Base-by-base conservation (phyloP, 352 stramenopile species). In the Phytopythium helicoides region DNA sequence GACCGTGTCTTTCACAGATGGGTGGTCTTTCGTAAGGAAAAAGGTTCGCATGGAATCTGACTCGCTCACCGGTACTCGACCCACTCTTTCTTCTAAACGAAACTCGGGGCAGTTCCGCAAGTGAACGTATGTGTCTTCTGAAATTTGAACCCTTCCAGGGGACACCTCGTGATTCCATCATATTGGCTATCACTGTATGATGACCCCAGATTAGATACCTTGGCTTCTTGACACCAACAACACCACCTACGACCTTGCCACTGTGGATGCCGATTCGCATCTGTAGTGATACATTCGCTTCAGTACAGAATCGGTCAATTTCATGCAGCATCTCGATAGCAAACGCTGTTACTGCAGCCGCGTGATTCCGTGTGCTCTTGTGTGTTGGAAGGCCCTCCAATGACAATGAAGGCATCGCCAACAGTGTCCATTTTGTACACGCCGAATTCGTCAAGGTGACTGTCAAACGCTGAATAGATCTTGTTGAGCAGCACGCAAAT, bases 371-470 rank as follows among this genome's bases (percentile, higher is more conserved):
- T 38, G 75, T 64, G 47, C 76, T 90, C 58, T 86, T 89, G 62
- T 90, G 75, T 23, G 68, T 75, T 11, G 82, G 77, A 12, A 95
- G 39, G 0, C 79, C n/a, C 83, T 4, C 76, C 83, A 11, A 94
- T 76, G 33, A 92, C 86, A 26, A 95, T 91, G 48, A 93, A 95
- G 1, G 81, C 86, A 58, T 94, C 83, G 12, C 86, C 83, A 0
- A 95, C 80, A 0, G 85, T 95, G 57, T 92, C 85, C 73, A 95
- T 87, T 47, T 94, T 94, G 72, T 94, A 95, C 11, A 95, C 73
- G 3, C 81, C 81, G n/a, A 85, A 62, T 9, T 76, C 47, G 33
- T 93, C 85, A n/a, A 95, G 54, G 38, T 94, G 83, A 18, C 72
- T 76, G 47, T 95, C 86, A 53, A 94, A 94, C 11, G 79, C 75